These are phyloP conservation scores for Brasilioporus rufonigricans DNA, from an alignment of 768 basidiomycete species.

Conservation along the genomic window DNA sequence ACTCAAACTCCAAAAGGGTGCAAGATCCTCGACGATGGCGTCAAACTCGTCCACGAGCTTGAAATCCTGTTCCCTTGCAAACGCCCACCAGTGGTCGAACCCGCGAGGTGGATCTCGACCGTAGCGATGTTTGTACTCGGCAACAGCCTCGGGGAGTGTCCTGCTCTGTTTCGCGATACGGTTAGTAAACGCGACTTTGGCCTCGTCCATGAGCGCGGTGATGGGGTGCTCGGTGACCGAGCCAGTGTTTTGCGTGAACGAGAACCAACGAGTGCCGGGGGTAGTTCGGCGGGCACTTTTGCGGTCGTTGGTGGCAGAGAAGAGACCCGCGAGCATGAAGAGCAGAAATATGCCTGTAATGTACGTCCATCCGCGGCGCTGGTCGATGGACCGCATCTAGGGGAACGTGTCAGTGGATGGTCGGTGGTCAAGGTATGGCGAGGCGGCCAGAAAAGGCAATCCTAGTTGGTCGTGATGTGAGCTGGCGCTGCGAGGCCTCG, in stretches of 20 bases:
- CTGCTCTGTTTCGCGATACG: constrained; percentile 75
- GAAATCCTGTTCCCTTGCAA: constrained; percentile 67
- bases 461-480: constrained; percentile 5
- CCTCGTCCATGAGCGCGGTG: constrained; percentile 77
- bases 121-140: constrained; percentile 80
- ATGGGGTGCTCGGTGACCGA: constrained; percentile 66
- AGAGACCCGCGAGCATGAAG: constrained; percentile 52
- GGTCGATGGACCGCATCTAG: constrained; percentile 18
- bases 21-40: constrained; percentile 68
- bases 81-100: constrained; percentile 89
- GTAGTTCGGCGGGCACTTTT: neutral
- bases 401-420: neutral
- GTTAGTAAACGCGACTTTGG: constrained; percentile 66
- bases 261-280: constrained; percentile 14
- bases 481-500: constrained; percentile 7
- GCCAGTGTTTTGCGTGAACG: constrained; percentile 10
- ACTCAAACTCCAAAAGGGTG: constrained; percentile 77
- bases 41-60: constrained; percentile 92
- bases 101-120: constrained; percentile 79
- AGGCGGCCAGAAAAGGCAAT: constrained; percentile 22
- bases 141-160: constrained; percentile 73
- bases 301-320: constrained; percentile 35
- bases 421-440: neutral
- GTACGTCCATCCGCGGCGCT: constrained; percentile 39
- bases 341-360: constrained; percentile 40